Evolutionary conservation across 305 asterid genomes (phyloP).

Genomic region (Fraxinus sp.): DNA sequence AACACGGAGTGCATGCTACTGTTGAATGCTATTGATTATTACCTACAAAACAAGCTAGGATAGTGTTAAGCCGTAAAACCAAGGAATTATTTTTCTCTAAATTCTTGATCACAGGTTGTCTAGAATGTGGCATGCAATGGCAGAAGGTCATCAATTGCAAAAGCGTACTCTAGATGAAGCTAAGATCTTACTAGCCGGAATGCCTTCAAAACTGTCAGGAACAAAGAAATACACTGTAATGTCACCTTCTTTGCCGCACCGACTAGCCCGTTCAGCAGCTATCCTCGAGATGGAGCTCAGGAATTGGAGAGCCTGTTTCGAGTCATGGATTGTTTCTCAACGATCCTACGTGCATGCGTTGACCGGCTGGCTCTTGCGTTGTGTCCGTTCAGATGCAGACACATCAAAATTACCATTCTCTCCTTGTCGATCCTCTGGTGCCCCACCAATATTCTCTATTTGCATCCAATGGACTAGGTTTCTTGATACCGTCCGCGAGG

Average conservation of each 20-base stretch:
- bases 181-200: conserved; percentile 77
- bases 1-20: not conserved
- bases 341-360: conserved; percentile 73
- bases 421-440: conserved; percentile 59
- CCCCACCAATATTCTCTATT: conserved; percentile 60
- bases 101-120: conserved; percentile 49
- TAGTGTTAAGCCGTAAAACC: not conserved
- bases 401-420: conserved; percentile 59
- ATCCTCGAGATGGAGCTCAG: conserved; percentile 85
- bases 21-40: not conserved
- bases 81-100: not conserved
- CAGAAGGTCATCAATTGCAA: conserved; percentile 85
- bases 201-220: conserved; percentile 56
- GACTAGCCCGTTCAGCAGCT: conserved; percentile 74
- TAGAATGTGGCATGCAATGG: conserved; percentile 95
- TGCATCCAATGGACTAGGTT: conserved; percentile 79
- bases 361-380: conserved; percentile 73
- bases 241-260: conserved; percentile 82
- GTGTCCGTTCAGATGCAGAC: conserved; percentile 54
- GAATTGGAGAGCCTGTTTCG: conserved; percentile 76
- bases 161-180: conserved; percentile 91
- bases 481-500: conserved; percentile 50
- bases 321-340: conserved; percentile 80
- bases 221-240: conserved; percentile 58
- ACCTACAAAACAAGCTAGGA: not conserved